Conservation (phyloP, 2,329 filamentous ascomycete genomes). For the Colletotrichum spaethianum region DNA sequence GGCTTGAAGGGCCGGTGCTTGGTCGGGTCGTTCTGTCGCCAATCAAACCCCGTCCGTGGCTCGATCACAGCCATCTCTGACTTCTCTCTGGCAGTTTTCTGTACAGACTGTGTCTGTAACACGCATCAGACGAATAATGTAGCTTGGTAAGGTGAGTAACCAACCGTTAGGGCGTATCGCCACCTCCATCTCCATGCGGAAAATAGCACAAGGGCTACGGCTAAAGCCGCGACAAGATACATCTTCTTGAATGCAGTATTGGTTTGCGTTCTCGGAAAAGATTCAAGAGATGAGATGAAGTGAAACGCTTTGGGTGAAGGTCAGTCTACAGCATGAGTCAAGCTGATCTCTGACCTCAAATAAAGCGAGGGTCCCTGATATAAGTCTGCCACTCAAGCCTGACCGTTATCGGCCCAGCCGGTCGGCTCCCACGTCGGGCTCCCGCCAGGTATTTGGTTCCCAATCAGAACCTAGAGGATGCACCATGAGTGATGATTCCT, state of each 20-base stretch:
- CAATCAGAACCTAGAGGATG: not conserved
- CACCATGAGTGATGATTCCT: not conserved
- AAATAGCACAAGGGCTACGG: slow-evolving; percentile 12
- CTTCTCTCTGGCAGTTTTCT: not conserved
- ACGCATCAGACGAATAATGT: not conserved
- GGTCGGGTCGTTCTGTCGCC: slow-evolving; percentile 54
- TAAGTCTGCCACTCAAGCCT: not conserved
- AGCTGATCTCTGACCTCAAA: not conserved
- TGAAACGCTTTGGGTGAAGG: not conserved
- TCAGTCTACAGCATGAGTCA: not conserved
- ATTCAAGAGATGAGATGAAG: not conserved
- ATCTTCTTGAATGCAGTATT: not conserved
- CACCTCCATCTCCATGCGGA: slow-evolving; percentile 23
- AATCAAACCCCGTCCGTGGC: slow-evolving; percentile 54
- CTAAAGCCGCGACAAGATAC: slow-evolving; percentile 19
- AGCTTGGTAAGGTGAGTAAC: not conserved
- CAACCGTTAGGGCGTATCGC: not conserved
- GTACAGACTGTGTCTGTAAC: not conserved
- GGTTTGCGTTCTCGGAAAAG: not conserved
- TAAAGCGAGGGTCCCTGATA: slow-evolving; percentile 21
- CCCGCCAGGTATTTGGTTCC: not conserved
- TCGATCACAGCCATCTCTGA: slow-evolving; percentile 39
- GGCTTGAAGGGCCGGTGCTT: slow-evolving; percentile 65
- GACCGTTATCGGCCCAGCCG: slow-evolving; percentile 30
- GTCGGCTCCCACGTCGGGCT: not conserved